Percentiles rank a stretch among this genome's conserved stretches.
phyloP scores from a whole-genome alignment of 495 filamentous ascomycete genomes.

The Tuber melanosporum region DNA sequence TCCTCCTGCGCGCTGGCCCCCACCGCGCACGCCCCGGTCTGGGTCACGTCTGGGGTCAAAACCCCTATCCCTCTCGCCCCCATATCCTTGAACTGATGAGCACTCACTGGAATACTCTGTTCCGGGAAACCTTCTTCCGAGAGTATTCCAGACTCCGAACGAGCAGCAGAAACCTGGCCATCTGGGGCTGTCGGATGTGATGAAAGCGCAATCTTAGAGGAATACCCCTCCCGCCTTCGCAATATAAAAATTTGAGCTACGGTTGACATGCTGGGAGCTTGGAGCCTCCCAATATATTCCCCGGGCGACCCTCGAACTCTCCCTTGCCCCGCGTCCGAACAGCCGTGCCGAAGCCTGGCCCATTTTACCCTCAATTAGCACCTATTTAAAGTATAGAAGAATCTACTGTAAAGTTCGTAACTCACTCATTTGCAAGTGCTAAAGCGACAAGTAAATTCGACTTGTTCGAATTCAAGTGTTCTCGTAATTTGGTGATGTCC shows the following conservation, averaged over 20 bases:
- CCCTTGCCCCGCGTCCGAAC: too few species aligned
- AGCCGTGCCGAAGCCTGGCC: too few species aligned
- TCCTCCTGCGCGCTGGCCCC: not conserved
- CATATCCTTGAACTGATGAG: not conserved
- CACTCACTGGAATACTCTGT: not conserved
- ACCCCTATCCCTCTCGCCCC: not conserved
- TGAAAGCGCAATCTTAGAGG: not conserved
- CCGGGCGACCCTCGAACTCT: too few species aligned
- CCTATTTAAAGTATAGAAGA: too few species aligned
- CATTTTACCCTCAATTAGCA: too few species aligned
- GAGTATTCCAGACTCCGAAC: not conserved
- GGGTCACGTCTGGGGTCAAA: not conserved
- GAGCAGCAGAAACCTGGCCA: not conserved
- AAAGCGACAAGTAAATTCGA: too few species aligned
- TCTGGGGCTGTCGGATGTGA: not conserved
- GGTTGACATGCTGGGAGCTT: too few species aligned
- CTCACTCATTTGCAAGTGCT: too few species aligned
- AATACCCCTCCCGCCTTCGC: not conserved
- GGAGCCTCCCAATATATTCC: too few species aligned
- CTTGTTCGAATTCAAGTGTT: too few species aligned
- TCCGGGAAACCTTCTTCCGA: not conserved
- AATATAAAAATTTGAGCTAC: not conserved
- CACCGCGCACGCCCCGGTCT: not conserved
- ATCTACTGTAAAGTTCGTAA: too few species aligned
- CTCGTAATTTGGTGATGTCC: too few species aligned